A percentile compares a stretch with the other conserved stretches of the same genome.
phyloP scores from a whole-genome alignment of 164 flowering plant species.

The Tinospora cordifolia region DNA sequence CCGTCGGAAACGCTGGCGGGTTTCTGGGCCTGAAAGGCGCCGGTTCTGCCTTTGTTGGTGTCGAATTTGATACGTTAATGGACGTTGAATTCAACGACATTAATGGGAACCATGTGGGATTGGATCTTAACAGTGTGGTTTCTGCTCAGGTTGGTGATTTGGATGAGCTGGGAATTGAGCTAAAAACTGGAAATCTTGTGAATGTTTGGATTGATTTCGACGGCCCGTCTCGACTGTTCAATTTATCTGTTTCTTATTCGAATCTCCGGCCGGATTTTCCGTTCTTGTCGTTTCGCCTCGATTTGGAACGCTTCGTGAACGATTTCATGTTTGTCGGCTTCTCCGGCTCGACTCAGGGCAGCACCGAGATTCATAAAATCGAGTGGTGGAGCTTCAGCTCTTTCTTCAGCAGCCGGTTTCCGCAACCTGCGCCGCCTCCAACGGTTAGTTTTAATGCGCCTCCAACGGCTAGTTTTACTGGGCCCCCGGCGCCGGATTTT shows the following conservation, averaged over 20 bases:
- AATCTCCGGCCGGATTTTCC: conserved; percentile 54
- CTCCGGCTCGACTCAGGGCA: conserved; percentile 88
- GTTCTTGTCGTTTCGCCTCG: conserved; percentile 38
- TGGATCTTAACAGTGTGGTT: conserved; percentile 67
- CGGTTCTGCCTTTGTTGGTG: conserved; percentile 45
- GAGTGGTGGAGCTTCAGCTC: conserved; percentile 95
- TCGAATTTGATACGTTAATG: conserved; percentile 92
- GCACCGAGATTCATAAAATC: conserved; percentile 76
- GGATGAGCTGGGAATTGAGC: conserved; percentile 42
- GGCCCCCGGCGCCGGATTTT: conserved; percentile 32
- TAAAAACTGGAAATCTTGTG: conserved; percentile 65
- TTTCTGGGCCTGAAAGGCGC: conserved; percentile 40
- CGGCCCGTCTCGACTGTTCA: conserved; percentile 33
- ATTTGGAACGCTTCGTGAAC: conserved; percentile 42
- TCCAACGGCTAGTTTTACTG: conserved; percentile 19
- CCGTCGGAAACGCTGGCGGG: conserved; percentile 69
- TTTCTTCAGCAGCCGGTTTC: conserved; percentile 26
- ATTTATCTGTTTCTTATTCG: conserved; percentile 58
- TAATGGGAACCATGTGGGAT: conserved; percentile 85
- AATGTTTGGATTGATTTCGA: conserved; percentile 82
- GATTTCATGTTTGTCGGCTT: conserved; percentile 86
- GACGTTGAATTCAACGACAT: conserved; percentile 77
- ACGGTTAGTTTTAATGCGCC: conserved; percentile 6
- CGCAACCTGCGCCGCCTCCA: conserved; percentile 25
- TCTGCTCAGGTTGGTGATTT: conserved; percentile 56